Evolutionary conservation across 1,284 basidiomycete species (phyloP), one percentile per base, ranked within the genome.

Genomic region (Xerocomus minutiporus): DNA sequence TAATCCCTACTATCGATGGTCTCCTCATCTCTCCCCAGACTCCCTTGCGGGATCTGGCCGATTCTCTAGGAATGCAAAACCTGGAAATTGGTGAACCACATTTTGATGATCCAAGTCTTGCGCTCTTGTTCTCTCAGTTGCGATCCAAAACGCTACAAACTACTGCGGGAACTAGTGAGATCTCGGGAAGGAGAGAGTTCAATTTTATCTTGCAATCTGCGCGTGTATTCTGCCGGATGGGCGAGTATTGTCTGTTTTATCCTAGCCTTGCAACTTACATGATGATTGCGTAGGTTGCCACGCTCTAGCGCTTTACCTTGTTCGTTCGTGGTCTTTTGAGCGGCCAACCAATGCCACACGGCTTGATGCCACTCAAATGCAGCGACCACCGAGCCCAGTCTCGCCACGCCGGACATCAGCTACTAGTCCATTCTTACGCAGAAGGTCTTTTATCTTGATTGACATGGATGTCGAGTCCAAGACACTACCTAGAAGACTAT

Each of bases 181-280:
- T 97, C 35, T 86, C 92, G 0, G 88, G 88, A 31, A 81, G 81
- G 51, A 82, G 85, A 17, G 93, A 97, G 65, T 97, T 93, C 71
- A 93, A 91, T 66, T 97, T 97, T 69, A 91, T 97, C 5, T 76
- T 94, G 38, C 93, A 97, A 71, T 93, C 92, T 60, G 89, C 92
- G 1, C 81, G 91, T 23, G 91, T 95, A 3, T 93, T 97, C 64
- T 91, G 86, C 63, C 78, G 91, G 50, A 94, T 97, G 93, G 94
- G 93, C 92, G 58, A 51, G 84, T 68, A 5, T n/a, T 32, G 49
- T 49, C 34, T 28, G 36, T 43, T 35, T 13, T 38, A 35, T 32
- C 15, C 31, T 29, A 4, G 12, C 35, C 51, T n/a, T 36, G 32
- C 45, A 47, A 44, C 50, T 20, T 42, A 29, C 17, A 36, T 53